A percentile compares a stretch with the other conserved stretches of the same genome.
Evolutionary conservation across 1,284 basidiomycete species (phyloP).

Genomic region (Sanghuangporus weigelae): DNA sequence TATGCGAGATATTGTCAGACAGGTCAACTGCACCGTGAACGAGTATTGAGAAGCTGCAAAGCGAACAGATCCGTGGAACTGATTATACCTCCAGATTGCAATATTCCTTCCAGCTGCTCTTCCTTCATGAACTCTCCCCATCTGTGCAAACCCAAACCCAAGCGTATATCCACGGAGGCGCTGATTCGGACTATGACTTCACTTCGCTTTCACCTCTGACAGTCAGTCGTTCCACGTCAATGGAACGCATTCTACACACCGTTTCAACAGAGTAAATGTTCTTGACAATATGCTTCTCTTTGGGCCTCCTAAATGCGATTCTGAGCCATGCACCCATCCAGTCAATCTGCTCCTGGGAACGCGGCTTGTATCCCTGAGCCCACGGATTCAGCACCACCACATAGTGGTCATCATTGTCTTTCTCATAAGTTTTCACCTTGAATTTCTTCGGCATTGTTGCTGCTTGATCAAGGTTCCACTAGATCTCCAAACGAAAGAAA

Average conservation of each 20-base stretch:
- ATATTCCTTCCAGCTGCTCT: neutral
- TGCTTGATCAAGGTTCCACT: neutral
- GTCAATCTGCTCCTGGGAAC: neutral
- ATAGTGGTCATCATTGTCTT: slow-evolving; percentile 10
- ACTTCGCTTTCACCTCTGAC: neutral
- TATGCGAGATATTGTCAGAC: neutral
- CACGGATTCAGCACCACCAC: slow-evolving; percentile 11
- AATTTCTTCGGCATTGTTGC: slow-evolving; percentile 9
- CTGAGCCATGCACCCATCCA: slow-evolving; percentile 9
- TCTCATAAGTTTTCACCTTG: slow-evolving; percentile 5
- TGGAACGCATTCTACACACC: neutral
- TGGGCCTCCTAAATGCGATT: neutral
- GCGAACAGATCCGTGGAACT: neutral
- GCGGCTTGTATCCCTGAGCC: neutral
- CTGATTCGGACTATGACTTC: slow-evolving; percentile 6
- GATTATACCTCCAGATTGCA: neutral
- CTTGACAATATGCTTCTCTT: neutral
- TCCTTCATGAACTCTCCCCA: slow-evolving; percentile 6
- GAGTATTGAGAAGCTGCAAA: neutral
- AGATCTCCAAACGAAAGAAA: too few species aligned
- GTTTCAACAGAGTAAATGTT: slow-evolving; percentile 1
- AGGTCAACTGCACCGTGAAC: neutral
- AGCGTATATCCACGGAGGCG: neutral
- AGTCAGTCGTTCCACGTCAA: neutral
- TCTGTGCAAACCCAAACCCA: slow-evolving; percentile 1